phyloP scores from a whole-genome alignment of 371 early-diverging fungal genomes.

The Rhizopus delemar region DNA sequence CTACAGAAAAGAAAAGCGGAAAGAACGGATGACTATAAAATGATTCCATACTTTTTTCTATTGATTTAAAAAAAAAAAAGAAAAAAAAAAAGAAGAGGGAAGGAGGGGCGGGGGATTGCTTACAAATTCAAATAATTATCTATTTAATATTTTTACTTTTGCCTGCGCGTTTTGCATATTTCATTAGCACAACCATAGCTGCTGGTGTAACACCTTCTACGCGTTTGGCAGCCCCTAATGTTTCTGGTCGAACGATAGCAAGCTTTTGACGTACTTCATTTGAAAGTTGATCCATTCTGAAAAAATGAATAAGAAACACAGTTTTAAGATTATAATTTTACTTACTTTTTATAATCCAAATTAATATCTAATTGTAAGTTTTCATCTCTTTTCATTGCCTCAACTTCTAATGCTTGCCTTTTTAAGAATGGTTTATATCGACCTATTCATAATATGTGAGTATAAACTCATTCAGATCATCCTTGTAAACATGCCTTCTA shows the following conservation, averaged over 20 bases:
- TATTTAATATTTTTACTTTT: background rate
- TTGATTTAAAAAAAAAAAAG: conserved; percentile 3
- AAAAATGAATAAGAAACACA: background rate
- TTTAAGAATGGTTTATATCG: conserved; percentile 73
- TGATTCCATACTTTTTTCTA: background rate
- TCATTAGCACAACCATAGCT: conserved; percentile 71
- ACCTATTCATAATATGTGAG: conserved; percentile 30
- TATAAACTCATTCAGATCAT: background rate
- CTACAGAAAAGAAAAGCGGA: background rate
- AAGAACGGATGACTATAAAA: background rate
- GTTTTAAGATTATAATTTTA: background rate
- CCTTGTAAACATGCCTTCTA: conserved; percentile 46
- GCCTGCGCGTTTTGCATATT: conserved; percentile 49
- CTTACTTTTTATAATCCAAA: conserved; percentile 66
- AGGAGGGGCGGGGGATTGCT: background rate
- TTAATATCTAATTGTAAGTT: conserved; percentile 62
- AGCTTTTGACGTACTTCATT: conserved; percentile 74
- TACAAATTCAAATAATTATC: background rate
- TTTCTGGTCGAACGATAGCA: conserved; percentile 66
- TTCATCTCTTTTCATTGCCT: conserved; percentile 69
- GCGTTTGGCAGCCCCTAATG: conserved; percentile 84
- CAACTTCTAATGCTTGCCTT: conserved; percentile 65
- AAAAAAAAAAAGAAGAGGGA: conserved; percentile 6
- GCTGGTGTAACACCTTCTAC: conserved; percentile 84
- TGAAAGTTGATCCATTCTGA: conserved; percentile 66